Evolutionary conservation across 495 filamentous ascomycete genomes (phyloP).

Genomic region (Hypoxylon rickii): DNA sequence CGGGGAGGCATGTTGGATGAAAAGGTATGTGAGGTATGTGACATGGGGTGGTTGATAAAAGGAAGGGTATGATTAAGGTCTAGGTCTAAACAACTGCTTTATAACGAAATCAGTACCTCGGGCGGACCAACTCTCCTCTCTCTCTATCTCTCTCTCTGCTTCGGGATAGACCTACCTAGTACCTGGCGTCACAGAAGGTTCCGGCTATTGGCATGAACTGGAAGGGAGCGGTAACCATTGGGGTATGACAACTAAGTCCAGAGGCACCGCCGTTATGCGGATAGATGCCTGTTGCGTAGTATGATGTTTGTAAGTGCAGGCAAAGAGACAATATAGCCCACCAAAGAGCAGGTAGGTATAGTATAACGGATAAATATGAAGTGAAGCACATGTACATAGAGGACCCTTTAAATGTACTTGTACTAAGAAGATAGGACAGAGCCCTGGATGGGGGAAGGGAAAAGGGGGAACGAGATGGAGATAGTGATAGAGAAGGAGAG

Average conservation of each 20-base stretch:
- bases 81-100: too few relatives aligned
- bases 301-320: not conserved
- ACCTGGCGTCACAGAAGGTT: not conserved
- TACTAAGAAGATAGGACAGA: too few relatives aligned
- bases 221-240: not conserved
- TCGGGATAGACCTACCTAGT: conserved; percentile 6
- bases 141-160: too few relatives aligned
- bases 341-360: too few relatives aligned
- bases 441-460: not conserved
- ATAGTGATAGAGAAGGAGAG: not conserved
- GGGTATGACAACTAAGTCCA: not conserved
- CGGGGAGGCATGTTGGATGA: conserved; percentile 10
- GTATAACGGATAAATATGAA: too few relatives aligned
- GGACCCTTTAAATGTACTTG: too few relatives aligned
- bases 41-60: not conserved
- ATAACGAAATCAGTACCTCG: not conserved
- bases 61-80: not conserved
- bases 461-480: not conserved
- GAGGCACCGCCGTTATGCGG: not conserved
- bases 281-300: not conserved
- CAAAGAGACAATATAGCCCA: too few relatives aligned
- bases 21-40: not conserved
- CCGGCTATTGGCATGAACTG: not conserved
- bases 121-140: not conserved
- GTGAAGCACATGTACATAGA: too few relatives aligned